Conservation (phyloP, 305 asterid species). For the Galium porrigens region DNA sequence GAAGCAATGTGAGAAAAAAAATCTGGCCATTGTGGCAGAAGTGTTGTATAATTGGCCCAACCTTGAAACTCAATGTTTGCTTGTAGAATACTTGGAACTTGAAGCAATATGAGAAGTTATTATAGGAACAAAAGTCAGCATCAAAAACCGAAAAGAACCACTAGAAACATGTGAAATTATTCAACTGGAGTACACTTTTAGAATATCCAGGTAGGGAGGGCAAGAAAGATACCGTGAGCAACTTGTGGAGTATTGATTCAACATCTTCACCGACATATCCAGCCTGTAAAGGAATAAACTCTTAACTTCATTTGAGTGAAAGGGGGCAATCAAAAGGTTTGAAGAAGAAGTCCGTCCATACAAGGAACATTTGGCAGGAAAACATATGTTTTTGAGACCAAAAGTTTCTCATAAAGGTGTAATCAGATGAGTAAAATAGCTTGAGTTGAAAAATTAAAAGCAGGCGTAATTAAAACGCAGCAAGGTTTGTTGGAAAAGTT, state of each 20-base stretch:
- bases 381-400: background rate
- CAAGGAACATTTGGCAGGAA: background rate
- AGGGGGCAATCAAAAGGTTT: slow-evolving; percentile 10
- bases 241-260: slow-evolving; percentile 79
- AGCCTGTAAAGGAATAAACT: slow-evolving; percentile 48
- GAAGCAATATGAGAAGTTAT: background rate
- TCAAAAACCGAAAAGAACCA: background rate
- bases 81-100: background rate
- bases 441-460: background rate
- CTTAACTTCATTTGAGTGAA: slow-evolving; percentile 16
- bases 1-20: background rate
- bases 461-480: background rate
- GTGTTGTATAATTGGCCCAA: background rate
- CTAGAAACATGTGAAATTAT: background rate
- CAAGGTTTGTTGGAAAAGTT: background rate
- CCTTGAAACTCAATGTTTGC: background rate
- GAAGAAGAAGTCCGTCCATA: background rate
- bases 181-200: background rate
- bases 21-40: background rate
- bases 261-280: slow-evolving; percentile 98
- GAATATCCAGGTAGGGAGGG: slow-evolving; percentile 9
- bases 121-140: background rate
- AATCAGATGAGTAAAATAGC: background rate
- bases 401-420: background rate
- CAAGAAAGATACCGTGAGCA: slow-evolving; percentile 43